phyloP scores from a whole-genome alignment of 768 basidiomycete genomes.

The Sarcodon sp. region DNA sequence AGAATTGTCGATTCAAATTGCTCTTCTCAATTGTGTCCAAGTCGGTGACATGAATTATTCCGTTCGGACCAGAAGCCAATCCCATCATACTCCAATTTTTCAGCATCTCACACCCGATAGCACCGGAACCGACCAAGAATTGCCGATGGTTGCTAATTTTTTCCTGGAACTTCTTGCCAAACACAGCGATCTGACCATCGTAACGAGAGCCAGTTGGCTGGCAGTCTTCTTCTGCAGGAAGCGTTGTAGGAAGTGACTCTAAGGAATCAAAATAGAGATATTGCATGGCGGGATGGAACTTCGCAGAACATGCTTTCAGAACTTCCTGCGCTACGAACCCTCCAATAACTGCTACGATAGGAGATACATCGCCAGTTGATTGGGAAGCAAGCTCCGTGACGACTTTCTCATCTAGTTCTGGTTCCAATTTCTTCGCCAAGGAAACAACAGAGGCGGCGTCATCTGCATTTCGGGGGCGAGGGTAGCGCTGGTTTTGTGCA shows the following conservation, averaged over 20 bases:
- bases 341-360: constrained; percentile 86
- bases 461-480: constrained; percentile 68
- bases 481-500: constrained; percentile 51
- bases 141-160: constrained; percentile 84
- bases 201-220: constrained; percentile 77
- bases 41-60: constrained; percentile 87
- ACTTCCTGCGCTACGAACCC: constrained; percentile 98
- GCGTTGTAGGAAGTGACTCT: constrained; percentile 71
- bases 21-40: constrained; percentile 99
- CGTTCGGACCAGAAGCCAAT: constrained; percentile 66
- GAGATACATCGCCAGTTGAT: constrained; percentile 81
- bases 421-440: constrained; percentile 67
- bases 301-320: constrained; percentile 92
- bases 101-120: constrained; percentile 99
- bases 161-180: constrained; percentile 85
- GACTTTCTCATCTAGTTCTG: constrained; percentile 70
- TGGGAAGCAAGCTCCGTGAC: constrained; percentile 83
- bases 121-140: constrained; percentile 97
- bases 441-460: constrained; percentile 67
- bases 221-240: constrained; percentile 76
- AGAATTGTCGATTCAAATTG: constrained; percentile 94
- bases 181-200: constrained; percentile 92
- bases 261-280: constrained; percentile 95
- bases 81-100: constrained; percentile 99
- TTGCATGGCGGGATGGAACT: constrained; percentile 95